Conservation (phyloP, 345 rosid genomes). For the Camelina hispida region DNA sequence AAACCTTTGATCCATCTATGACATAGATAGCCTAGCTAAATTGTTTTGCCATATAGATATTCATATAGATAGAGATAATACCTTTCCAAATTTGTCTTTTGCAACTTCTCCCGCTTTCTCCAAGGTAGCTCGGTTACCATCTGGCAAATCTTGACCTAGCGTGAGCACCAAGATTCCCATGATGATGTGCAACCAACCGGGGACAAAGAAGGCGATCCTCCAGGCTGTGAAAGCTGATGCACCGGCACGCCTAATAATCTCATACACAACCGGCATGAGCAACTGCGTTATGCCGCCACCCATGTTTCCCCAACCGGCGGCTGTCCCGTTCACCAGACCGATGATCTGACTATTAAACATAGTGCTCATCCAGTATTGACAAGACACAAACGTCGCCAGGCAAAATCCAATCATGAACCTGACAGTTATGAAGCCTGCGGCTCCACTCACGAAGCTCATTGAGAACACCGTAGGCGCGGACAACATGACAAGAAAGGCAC, state of each 20-base stretch:
- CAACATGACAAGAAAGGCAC: slow-evolving; percentile 74
- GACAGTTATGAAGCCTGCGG: slow-evolving; percentile 63
- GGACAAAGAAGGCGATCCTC: slow-evolving; percentile 80
- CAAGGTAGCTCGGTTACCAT: slow-evolving; percentile 61
- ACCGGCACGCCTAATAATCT: slow-evolving; percentile 54
- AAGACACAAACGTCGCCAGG: slow-evolving; percentile 82
- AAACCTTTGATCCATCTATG: not conserved
- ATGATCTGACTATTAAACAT: slow-evolving; percentile 81
- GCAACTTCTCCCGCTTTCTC: slow-evolving; percentile 68
- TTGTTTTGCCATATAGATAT: not conserved
- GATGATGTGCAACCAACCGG: slow-evolving; percentile 65
- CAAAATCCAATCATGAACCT: slow-evolving; percentile 88
- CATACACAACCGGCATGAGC: slow-evolving; percentile 73
- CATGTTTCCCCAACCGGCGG: slow-evolving; percentile 90
- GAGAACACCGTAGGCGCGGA: slow-evolving; percentile 78
- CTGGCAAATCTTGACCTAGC: slow-evolving; percentile 86
- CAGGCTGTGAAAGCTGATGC: slow-evolving; percentile 78
- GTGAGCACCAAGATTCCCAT: slow-evolving; percentile 70
- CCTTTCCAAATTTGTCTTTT: slow-evolving; percentile 75
- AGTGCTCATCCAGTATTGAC: slow-evolving; percentile 92
- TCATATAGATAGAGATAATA: not conserved
- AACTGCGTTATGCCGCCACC: slow-evolving; percentile 83
- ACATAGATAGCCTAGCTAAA: not conserved
- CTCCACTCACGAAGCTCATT: slow-evolving; percentile 59
- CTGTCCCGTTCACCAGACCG: slow-evolving; percentile 80